These are phyloP conservation scores for Coniosporium apollinis DNA, from an alignment of 495 filamentous ascomycete genomes.

Conservation along the genomic window DNA sequence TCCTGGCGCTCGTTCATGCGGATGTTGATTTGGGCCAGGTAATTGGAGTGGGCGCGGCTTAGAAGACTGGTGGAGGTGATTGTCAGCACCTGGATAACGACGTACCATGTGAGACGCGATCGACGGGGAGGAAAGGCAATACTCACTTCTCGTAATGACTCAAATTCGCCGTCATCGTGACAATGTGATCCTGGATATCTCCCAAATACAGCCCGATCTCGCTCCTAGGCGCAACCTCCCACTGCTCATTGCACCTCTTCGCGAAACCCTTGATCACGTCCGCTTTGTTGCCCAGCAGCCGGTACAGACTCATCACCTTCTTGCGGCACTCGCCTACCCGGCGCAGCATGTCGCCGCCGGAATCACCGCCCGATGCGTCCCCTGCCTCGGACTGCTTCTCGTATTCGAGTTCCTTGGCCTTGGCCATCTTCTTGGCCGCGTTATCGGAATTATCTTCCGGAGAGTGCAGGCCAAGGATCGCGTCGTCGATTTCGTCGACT, in stretches of 20 bases:
- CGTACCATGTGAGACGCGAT: too few species aligned
- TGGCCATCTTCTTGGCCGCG: slow-evolving; percentile 4
- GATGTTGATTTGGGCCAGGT: slow-evolving; percentile 88
- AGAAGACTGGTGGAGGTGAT: slow-evolving; percentile 53
- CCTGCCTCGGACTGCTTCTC: slow-evolving; percentile 32
- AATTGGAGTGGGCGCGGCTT: slow-evolving; percentile 85
- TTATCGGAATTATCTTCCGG: slow-evolving; percentile 24
- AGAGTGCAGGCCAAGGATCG: slow-evolving; percentile 51
- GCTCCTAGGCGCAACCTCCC: slow-evolving; percentile 85
- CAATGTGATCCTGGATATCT: slow-evolving; percentile 96
- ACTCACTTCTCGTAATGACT: slow-evolving; percentile 89
- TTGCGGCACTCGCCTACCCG: slow-evolving; percentile 87
- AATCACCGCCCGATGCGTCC: slow-evolving; percentile 30
- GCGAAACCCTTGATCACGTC: slow-evolving; percentile 98
- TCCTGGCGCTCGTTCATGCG: slow-evolving; percentile 95
- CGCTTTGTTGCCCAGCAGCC: slow-evolving; percentile 88
- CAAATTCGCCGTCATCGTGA: slow-evolving; percentile 93
- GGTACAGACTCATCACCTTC: slow-evolving; percentile 88
- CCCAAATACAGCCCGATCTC: slow-evolving; percentile 94
- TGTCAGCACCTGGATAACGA: too few species aligned
- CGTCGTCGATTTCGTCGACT: slow-evolving; percentile 28
- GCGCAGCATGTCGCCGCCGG: slow-evolving; percentile 68
- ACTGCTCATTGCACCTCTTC: slow-evolving; percentile 96
- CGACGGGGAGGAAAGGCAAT: slow-evolving; percentile 1
- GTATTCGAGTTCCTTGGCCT: slow-evolving; percentile 4